These are phyloP conservation scores for Marchantia paleacea DNA, from an alignment of 225 moss, liverwort and hornwort species.

Conservation along the genomic window DNA sequence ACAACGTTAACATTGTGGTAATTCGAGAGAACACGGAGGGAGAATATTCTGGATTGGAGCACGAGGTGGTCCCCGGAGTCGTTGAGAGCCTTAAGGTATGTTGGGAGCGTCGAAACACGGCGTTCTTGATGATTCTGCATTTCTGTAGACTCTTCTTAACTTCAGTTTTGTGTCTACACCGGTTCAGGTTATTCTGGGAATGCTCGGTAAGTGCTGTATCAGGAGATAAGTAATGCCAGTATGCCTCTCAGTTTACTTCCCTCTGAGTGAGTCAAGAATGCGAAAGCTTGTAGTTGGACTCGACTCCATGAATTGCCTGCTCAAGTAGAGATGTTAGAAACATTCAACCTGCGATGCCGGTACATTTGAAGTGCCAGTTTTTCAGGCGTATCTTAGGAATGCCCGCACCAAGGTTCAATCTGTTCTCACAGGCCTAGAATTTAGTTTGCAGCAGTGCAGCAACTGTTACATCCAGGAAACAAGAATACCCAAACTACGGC, in stretches of 20 bases:
- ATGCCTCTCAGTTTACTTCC: too few species aligned
- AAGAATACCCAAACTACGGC: neutral
- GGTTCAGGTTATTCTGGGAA: too few species aligned
- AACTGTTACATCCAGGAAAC: neutral
- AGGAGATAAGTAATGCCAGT: too few species aligned
- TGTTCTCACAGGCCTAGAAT: neutral
- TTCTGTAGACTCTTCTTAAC: neutral
- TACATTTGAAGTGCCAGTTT: neutral
- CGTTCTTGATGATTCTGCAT: too few species aligned
- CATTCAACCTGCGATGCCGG: neutral
- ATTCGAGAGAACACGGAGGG: slow-evolving; percentile 99
- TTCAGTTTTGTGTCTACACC: too few species aligned
- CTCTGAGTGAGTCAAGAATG: too few species aligned
- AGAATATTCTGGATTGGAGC: slow-evolving; percentile 98
- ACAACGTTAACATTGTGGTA: slow-evolving; percentile 95
- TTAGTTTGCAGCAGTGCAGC: neutral
- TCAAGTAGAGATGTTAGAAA: neutral
- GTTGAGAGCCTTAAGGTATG: slow-evolving; percentile 99
- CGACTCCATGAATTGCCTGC: too few species aligned
- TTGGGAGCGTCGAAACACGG: too few species aligned
- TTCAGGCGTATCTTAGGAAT: neutral
- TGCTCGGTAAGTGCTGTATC: too few species aligned
- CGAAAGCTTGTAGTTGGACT: neutral
- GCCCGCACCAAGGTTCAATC: too few species aligned
- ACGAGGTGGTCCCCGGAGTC: slow-evolving; percentile 96